phyloP scores from a whole-genome alignment of 2,329 filamentous ascomycete species.

The Penicillium psychrosexuale region DNA sequence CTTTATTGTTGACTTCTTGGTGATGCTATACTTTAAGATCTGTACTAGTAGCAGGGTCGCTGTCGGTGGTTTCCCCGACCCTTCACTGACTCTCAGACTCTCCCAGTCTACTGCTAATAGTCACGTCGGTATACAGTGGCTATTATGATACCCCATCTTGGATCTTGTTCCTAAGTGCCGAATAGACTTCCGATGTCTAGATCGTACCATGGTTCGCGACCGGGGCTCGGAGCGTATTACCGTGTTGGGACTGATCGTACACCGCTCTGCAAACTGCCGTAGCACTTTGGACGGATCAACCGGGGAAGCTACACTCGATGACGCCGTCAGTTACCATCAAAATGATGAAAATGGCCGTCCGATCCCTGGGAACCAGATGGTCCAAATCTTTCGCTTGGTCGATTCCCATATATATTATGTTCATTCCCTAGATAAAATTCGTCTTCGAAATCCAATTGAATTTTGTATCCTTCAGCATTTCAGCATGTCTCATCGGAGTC shows the following conservation, averaged over 20 bases:
- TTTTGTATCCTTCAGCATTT: too few species aligned
- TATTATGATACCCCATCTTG: not conserved
- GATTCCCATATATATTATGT: not conserved
- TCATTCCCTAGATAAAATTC: not conserved
- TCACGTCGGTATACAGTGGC: not conserved
- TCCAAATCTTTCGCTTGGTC: not conserved
- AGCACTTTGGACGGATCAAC: slow-evolving; percentile 4
- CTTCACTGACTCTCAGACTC: too few species aligned
- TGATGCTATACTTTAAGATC: not conserved
- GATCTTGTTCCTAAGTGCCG: not conserved
- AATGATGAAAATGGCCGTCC: not conserved
- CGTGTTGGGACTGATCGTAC: not conserved
- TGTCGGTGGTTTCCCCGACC: not conserved
- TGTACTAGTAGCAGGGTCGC: not conserved
- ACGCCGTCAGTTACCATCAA: slow-evolving; percentile 6
- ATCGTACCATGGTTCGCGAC: not conserved
- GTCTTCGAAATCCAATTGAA: not conserved
- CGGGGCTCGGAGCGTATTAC: not conserved
- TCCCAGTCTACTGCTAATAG: not conserved
- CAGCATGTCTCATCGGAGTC: slow-evolving; percentile 4
- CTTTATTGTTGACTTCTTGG: not conserved
- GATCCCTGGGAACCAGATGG: not conserved
- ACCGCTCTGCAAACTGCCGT: not conserved
- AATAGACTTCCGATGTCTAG: not conserved
- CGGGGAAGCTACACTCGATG: slow-evolving; percentile 10